phyloP scores from a whole-genome alignment of 805 yeast genomes.

The Priceomyces medius region DNA sequence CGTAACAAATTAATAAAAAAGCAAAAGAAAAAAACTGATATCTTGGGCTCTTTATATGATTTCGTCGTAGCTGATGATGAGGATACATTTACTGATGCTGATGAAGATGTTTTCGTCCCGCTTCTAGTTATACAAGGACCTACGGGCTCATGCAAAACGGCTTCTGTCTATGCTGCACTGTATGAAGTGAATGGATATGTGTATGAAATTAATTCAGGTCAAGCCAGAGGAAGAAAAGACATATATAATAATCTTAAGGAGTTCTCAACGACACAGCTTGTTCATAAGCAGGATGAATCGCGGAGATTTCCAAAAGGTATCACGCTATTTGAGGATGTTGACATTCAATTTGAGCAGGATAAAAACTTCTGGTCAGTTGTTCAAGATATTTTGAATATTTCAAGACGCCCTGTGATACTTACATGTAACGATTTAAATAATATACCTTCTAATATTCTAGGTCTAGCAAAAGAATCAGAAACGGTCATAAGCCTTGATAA shows the following conservation, averaged over 20 bases:
- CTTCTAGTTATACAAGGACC: conserved; percentile 68
- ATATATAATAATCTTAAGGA: conserved; percentile 66
- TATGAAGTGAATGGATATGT: conserved; percentile 65
- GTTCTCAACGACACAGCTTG: conserved; percentile 79
- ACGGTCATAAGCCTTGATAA: conserved; percentile 35
- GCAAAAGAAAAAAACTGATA: conserved; percentile 20
- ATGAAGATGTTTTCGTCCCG: conserved; percentile 53
- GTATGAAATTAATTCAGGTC: conserved; percentile 79
- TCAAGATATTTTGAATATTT: conserved; percentile 54
- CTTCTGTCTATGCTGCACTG: conserved; percentile 67
- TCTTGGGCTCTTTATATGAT: conserved; percentile 20
- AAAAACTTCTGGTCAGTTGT: conserved; percentile 77
- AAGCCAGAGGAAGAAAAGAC: conserved; percentile 69
- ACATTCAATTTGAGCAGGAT: conserved; percentile 74
- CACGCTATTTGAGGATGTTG: conserved; percentile 83
- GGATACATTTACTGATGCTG: conserved; percentile 7
- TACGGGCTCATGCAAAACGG: conserved; percentile 74
- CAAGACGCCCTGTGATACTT: conserved; percentile 68
- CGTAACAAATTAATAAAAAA: conserved; percentile 27
- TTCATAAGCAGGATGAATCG: conserved; percentile 40
- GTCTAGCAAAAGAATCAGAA: conserved; percentile 43
- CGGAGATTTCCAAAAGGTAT: conserved; percentile 55
- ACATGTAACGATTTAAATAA: conserved; percentile 54
- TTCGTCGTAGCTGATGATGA: conserved; percentile 41
- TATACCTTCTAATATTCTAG: conserved; percentile 50